Evolutionary conservation across 306 rosid species (phyloP).

Genomic region (Senna siamea): DNA sequence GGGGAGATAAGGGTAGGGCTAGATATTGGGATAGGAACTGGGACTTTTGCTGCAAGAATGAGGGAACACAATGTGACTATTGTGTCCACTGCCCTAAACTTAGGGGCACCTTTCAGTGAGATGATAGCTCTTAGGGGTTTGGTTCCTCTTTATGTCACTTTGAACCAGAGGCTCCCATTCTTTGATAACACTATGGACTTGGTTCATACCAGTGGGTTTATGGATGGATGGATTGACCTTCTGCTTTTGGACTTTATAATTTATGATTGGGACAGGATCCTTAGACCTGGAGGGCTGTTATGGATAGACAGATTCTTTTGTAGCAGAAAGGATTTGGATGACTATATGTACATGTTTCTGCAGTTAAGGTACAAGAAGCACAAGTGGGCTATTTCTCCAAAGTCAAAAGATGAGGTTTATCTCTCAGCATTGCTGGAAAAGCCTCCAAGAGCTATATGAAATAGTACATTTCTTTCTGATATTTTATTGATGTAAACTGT

Average conservation of each 20-base stretch:
- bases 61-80: conserved; percentile 79
- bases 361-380: conserved; percentile 92
- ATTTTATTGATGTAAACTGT: background rate
- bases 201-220: conserved; percentile 76
- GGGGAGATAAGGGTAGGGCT: conserved; percentile 86
- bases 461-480: background rate
- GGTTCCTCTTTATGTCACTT: conserved; percentile 72
- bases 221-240: conserved; percentile 94
- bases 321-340: conserved; percentile 72
- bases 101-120: conserved; percentile 96
- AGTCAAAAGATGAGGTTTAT: conserved; percentile 78
- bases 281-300: conserved; percentile 82
- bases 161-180: conserved; percentile 81
- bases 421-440: conserved; percentile 90
- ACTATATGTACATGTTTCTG: conserved; percentile 90
- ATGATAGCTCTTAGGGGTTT: conserved; percentile 86
- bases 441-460: conserved; percentile 90
- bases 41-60: conserved; percentile 96
- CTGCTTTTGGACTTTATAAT: conserved; percentile 72
- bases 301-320: conserved; percentile 91
- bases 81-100: conserved; percentile 76
- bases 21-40: conserved; percentile 78
- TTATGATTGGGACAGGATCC: conserved; percentile 88
- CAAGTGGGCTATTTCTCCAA: conserved; percentile 74
- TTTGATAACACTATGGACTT: conserved; percentile 91